Percentiles rank a stretch among this genome's conserved stretches.
Conservation (phyloP, 306 rosid genomes). For the Medicago arabica region DNA sequence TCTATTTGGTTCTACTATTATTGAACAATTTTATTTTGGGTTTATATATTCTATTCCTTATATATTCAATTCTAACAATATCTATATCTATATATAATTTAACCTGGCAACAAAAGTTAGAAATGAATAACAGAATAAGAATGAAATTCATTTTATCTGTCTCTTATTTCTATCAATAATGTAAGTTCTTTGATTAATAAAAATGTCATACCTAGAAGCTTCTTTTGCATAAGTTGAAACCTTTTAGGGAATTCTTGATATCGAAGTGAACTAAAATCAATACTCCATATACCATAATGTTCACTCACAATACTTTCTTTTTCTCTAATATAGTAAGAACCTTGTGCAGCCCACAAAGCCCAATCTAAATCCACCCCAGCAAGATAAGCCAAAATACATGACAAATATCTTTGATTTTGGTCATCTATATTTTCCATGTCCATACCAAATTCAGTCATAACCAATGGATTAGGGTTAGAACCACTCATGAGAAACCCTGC, state of each 20-base stretch:
- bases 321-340: slow-evolving; percentile 45
- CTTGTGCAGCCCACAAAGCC: slow-evolving; percentile 55
- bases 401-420: slow-evolving; percentile 34
- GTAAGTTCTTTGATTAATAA: background rate
- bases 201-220: slow-evolving; percentile 42
- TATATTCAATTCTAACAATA: too few species aligned
- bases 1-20: background rate
- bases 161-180: background rate
- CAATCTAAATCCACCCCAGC: slow-evolving; percentile 48
- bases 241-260: slow-evolving; percentile 37
- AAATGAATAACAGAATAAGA: too few species aligned
- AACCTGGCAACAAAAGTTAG: too few species aligned
- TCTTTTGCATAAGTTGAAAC: slow-evolving; percentile 41
- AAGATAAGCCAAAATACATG: slow-evolving; percentile 41
- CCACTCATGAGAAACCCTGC: slow-evolving; percentile 42
- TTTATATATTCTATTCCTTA: too few species aligned
- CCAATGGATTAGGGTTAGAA: slow-evolving; percentile 31
- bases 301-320: background rate
- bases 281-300: slow-evolving; percentile 34
- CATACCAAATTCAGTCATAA: slow-evolving; percentile 49
- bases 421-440: slow-evolving; percentile 19
- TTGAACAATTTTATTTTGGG: too few species aligned
- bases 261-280: slow-evolving; percentile 31
- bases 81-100: too few species aligned
- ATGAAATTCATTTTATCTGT: too few species aligned